A percentile compares a stretch with the other conserved stretches of the same genome.
Conservation (phyloP, 2,329 filamentous ascomycete species). For the Fusarium kyushuense region DNA sequence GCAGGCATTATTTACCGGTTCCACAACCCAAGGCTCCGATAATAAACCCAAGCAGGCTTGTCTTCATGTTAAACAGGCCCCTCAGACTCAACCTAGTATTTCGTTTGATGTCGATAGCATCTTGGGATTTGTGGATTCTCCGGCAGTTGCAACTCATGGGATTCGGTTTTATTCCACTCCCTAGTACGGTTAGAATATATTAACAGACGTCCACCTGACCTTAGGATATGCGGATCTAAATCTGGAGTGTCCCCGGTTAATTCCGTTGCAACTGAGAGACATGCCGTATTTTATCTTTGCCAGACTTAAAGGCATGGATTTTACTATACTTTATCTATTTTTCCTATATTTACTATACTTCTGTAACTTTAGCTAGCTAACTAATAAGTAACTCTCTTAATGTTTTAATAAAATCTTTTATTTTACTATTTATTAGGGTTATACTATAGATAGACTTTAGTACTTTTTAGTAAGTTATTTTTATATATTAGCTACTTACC, state of each 20-base stretch:
- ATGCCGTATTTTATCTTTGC: constrained; percentile 23
- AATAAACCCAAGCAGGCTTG: background rate
- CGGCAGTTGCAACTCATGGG: background rate
- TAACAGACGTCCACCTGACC: background rate
- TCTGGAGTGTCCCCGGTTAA: background rate
- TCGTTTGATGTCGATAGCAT: constrained; percentile 13
- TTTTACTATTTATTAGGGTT: constrained; percentile 15
- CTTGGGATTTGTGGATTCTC: constrained; percentile 15
- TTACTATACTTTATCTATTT: constrained; percentile 23
- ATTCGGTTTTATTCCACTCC: constrained; percentile 7
- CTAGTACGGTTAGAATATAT: constrained; percentile 19
- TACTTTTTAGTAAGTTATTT: constrained; percentile 26
- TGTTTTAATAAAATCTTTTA: constrained; percentile 30
- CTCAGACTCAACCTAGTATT: background rate
- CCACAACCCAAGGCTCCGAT: background rate
- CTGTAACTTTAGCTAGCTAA: constrained; percentile 11
- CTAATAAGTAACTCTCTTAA: constrained; percentile 16
- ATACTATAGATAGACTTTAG: constrained; percentile 13
- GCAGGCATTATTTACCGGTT: constrained; percentile 1
- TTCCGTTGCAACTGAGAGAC: background rate
- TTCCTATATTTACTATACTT: constrained; percentile 21
- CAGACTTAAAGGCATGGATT: constrained; percentile 12
- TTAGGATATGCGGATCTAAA: background rate
- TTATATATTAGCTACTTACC: constrained; percentile 21
- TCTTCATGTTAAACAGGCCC: background rate